phyloP scores from a whole-genome alignment of 805 yeast species.

The Schwanniomyces occidentalis region DNA sequence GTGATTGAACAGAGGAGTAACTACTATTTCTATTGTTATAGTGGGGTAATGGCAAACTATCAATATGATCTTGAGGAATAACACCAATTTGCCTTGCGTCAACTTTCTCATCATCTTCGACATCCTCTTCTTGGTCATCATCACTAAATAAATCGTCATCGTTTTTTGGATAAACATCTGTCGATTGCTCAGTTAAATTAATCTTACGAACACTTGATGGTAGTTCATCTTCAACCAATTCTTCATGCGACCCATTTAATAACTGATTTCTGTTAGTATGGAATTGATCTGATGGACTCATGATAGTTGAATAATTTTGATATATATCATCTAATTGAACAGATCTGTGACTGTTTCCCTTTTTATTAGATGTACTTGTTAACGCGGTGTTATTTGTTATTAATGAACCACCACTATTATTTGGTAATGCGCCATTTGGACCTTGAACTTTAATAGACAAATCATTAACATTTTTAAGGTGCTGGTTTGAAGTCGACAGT shows the following conservation, averaged over 20 bases:
- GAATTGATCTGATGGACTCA: constrained; percentile 42
- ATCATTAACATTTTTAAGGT: constrained; percentile 13
- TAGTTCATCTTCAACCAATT: constrained; percentile 33
- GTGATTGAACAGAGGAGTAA: constrained; percentile 41
- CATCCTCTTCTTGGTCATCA: constrained; percentile 23
- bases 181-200: constrained; percentile 23
- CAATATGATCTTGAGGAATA: constrained; percentile 4
- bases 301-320: constrained; percentile 40
- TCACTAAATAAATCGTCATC: constrained; percentile 40
- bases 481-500: not conserved
- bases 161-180: constrained; percentile 34
- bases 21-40: constrained; percentile 31
- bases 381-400: not conserved
- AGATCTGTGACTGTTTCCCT: constrained; percentile 27
- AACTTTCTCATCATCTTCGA: constrained; percentile 21
- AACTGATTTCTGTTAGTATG: constrained; percentile 32
- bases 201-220: constrained; percentile 32
- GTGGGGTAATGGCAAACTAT: constrained; percentile 24
- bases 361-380: not conserved
- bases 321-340: constrained; percentile 45
- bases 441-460: constrained; percentile 10
- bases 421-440: too few relatives aligned
- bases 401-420: too few relatives aligned
- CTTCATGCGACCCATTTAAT: constrained; percentile 38
- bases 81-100: constrained; percentile 23